A percentile compares a stretch with the other conserved stretches of the same genome.
phyloP scores from a whole-genome alignment of 2,329 filamentous ascomycete species.

The Myriosclerotinia scirpicola region DNA sequence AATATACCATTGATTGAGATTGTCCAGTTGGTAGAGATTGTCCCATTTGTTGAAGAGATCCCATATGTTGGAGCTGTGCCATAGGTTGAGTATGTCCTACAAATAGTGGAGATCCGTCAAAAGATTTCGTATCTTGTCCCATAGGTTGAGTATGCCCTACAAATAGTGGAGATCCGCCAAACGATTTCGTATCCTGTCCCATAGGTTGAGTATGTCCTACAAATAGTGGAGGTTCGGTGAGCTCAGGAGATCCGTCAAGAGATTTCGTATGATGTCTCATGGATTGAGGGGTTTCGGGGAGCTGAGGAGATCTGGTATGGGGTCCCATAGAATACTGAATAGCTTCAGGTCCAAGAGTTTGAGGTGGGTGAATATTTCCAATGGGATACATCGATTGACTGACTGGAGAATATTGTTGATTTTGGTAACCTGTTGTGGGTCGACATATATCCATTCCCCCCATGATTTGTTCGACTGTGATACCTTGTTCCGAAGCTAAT shows the following conservation, averaged over 20 bases:
- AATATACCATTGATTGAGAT: not conserved
- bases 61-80: not conserved
- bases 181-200: too few species aligned
- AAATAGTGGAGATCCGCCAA: not conserved
- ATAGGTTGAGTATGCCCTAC: too few species aligned
- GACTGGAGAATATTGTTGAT: not conserved
- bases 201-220: not conserved
- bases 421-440: not conserved
- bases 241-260: not conserved
- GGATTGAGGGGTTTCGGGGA: not conserved
- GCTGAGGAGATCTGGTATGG: not conserved
- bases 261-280: not conserved
- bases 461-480: not conserved
- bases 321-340: not conserved
- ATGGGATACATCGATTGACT: not conserved
- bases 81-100: not conserved
- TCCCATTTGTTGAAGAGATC: not conserved
- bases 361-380: not conserved
- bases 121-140: not conserved
- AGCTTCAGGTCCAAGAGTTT: not conserved
- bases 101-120: not conserved
- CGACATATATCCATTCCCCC: not conserved
- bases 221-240: not conserved
- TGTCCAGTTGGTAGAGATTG: not conserved
- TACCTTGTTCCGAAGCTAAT: not conserved